These are phyloP conservation scores for Dendrobium catenatum DNA, from an alignment of 106 monocot genomes.

Conservation along the genomic window DNA sequence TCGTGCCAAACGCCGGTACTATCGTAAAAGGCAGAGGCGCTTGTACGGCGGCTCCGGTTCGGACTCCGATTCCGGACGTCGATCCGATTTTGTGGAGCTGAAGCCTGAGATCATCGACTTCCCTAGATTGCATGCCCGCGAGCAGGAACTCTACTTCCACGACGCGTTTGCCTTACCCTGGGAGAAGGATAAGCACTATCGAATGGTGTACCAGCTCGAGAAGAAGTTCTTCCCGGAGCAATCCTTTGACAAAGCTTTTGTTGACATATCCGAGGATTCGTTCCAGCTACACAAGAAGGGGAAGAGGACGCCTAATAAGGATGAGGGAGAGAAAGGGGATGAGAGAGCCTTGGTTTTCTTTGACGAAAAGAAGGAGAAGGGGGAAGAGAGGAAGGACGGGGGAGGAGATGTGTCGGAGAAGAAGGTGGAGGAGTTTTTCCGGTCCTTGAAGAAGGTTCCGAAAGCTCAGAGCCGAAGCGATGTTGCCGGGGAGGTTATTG, in stretches of 20 bases:
- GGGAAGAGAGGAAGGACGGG: constrained; percentile 10
- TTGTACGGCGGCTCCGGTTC: constrained; percentile 61
- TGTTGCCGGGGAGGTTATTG: constrained; percentile 1
- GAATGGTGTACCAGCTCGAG: constrained; percentile 95
- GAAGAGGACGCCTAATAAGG: constrained; percentile 18
- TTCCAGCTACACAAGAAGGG: constrained; percentile 15
- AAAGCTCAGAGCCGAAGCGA: constrained; percentile 4
- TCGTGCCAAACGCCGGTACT: constrained; percentile 81
- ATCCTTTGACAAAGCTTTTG: constrained; percentile 84
- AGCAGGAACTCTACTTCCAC: constrained; percentile 95
- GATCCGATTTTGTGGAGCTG: constrained; percentile 53
- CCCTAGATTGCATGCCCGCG: constrained; percentile 75
- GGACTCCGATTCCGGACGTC: constrained; percentile 25
- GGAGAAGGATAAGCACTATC: constrained; percentile 98
- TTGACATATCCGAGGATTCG: constrained; percentile 26
- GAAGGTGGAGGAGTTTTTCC: constrained; percentile 90
- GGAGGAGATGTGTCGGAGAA: constrained; percentile 39
- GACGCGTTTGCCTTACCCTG: constrained; percentile 95
- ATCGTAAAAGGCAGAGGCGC: constrained; percentile 59
- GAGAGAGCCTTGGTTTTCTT: constrained; percentile 47
- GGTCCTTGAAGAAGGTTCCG: constrained; percentile 65
- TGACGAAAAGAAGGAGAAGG: constrained; percentile 16
- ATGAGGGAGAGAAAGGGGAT: constrained; percentile 17
- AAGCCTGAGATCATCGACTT: constrained; percentile 87
- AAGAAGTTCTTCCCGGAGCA: constrained; percentile 97